These are phyloP conservation scores for Plasmopara halstedii DNA, from an alignment of 352 stramenopile genomes.

Conservation along the genomic window DNA sequence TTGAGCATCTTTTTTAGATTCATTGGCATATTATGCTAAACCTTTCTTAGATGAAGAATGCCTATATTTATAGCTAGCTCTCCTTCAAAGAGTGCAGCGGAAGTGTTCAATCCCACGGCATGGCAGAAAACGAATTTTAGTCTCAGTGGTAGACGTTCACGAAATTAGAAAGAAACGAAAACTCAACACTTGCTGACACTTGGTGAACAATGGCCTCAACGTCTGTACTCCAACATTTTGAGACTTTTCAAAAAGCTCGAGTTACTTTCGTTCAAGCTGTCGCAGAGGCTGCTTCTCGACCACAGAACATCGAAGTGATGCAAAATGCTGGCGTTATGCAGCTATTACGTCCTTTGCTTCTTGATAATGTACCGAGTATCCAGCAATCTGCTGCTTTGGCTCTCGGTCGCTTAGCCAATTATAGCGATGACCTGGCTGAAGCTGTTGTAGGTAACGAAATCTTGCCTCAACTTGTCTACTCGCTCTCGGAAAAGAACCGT, in stretches of 20 bases:
- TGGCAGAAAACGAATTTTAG: too few species aligned
- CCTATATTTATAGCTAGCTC: too few species aligned
- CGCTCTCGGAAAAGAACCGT: conserved; percentile 90
- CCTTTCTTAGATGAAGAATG: too few species aligned
- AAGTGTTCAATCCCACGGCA: too few species aligned
- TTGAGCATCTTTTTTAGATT: too few species aligned
- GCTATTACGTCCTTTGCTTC: conserved; percentile 86
- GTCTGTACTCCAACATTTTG: conserved; percentile 92
- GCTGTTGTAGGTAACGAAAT: conserved; percentile 94
- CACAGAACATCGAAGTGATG: conserved; percentile 96
- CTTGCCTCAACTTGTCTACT: conserved; percentile 95
- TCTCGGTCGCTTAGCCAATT: conserved; percentile 91
- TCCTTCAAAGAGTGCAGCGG: too few species aligned
- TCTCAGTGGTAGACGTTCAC: background rate
- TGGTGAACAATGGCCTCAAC: conserved; percentile 66
- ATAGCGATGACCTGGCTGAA: conserved; percentile 92
- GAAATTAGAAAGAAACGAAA: background rate
- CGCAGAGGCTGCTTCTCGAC: conserved; percentile 88
- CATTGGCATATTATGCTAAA: too few species aligned
- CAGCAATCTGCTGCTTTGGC: conserved; percentile 92
- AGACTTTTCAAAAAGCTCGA: conserved; percentile 93
- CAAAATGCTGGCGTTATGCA: conserved; percentile 95
- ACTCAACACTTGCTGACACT: too few species aligned
- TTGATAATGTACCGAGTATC: conserved; percentile 94
- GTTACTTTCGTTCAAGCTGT: conserved; percentile 93